Evolutionary conservation across 2,329 filamentous ascomycete genomes (phyloP).

Genomic region (Aphanocladium album): DNA sequence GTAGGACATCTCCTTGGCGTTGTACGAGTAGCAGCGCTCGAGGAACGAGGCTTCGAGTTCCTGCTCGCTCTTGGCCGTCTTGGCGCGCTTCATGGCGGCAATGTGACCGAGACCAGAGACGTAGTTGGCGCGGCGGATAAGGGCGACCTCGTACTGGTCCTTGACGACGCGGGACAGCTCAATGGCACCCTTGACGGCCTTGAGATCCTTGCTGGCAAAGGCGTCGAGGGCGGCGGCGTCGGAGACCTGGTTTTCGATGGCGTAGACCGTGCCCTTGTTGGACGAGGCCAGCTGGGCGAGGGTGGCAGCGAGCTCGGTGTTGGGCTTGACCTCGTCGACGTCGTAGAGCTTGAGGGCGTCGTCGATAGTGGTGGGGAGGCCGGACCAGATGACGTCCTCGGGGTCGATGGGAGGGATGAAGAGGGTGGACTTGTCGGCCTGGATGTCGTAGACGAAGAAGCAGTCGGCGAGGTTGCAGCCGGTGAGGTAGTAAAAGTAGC

Average conservation of each 20-base stretch:
- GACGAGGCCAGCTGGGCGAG: constrained; percentile 49
- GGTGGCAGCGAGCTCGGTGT: constrained; percentile 70
- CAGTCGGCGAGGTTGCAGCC: constrained; percentile 78
- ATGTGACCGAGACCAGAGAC: constrained; percentile 65
- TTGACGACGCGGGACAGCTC: constrained; percentile 66
- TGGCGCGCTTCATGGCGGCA: constrained; percentile 56
- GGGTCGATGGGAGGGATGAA: constrained; percentile 87
- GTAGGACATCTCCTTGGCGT: constrained; percentile 80
- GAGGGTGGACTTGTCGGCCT: constrained; percentile 67
- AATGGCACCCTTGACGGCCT: constrained; percentile 56
- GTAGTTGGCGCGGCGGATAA: constrained; percentile 67
- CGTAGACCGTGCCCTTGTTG: constrained; percentile 54
- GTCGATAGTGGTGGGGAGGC: constrained; percentile 70
- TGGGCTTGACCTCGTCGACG: constrained; percentile 70
- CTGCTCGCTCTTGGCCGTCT: constrained; percentile 66
- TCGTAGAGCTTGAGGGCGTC: constrained; percentile 76
- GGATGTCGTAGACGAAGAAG: constrained; percentile 75
- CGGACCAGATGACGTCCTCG: constrained; percentile 91
- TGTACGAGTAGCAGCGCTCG: constrained; percentile 67
- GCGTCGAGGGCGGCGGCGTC: constrained; percentile 65
- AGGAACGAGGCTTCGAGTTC: constrained; percentile 81
- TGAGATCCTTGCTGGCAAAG: constrained; percentile 60
- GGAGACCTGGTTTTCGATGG: constrained; percentile 73
- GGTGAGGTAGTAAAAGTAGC: constrained; percentile 92
- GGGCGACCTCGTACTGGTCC: constrained; percentile 67